Conservation (phyloP, 148 eudicot genomes). For the Tetragonia tetragonoides region DNA sequence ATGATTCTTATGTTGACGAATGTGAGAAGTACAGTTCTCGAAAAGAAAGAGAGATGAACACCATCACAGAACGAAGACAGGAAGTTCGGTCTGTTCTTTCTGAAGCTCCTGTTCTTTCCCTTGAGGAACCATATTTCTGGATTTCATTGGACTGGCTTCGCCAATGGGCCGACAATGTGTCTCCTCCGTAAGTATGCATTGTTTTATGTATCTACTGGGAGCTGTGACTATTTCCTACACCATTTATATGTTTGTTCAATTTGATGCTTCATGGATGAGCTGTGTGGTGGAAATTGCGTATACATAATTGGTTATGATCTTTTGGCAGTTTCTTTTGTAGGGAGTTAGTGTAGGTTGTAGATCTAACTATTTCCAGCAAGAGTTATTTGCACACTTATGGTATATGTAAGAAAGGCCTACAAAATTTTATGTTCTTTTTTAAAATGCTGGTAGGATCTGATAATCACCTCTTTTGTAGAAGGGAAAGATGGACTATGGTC, state of each 20-base stretch:
- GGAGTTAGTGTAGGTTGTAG: not conserved
- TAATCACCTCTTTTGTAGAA: not conserved
- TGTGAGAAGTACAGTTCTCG: constrained; percentile 58
- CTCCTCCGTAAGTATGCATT: constrained; percentile 49
- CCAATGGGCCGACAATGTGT: constrained; percentile 79
- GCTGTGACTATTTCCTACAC: constrained; percentile 4
- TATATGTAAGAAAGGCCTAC: not conserved
- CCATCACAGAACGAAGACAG: constrained; percentile 66
- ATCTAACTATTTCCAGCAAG: constrained; percentile 1
- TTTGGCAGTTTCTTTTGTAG: not conserved
- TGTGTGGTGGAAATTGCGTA: not conserved
- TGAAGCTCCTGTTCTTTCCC: constrained; percentile 72
- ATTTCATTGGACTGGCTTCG: constrained; percentile 94
- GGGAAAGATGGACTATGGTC: not conserved
- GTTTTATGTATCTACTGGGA: not conserved
- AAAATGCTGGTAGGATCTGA: not conserved
- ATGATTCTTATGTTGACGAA: constrained; percentile 50
- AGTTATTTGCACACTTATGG: not conserved
- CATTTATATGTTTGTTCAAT: not conserved
- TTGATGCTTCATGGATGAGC: constrained; percentile 8
- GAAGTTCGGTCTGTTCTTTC: constrained; percentile 90
- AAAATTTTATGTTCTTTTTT: not conserved
- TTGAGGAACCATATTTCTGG: constrained; percentile 74
- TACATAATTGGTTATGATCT: not conserved
- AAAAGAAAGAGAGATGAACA: constrained; percentile 57